Evolutionary conservation across 2,329 filamentous ascomycete species (phyloP).

Genomic region (Trichoderma sp.): DNA sequence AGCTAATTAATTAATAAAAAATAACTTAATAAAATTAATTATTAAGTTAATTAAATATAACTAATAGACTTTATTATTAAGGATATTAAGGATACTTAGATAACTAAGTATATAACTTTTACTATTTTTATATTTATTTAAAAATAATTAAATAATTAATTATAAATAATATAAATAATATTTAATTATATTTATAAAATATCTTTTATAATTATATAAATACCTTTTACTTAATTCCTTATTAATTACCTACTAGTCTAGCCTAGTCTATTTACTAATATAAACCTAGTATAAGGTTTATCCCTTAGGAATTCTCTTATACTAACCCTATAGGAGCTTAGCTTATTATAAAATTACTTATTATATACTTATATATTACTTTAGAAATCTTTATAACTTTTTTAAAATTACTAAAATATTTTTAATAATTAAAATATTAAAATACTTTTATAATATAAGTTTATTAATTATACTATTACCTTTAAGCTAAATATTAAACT

Average conservation of each 20-base stretch:
- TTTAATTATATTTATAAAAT: background rate
- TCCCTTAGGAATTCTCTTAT: too few relatives aligned
- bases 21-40: background rate
- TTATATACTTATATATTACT: too few relatives aligned
- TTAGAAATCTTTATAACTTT: too few relatives aligned
- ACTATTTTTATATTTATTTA: background rate
- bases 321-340: too few relatives aligned
- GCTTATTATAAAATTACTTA: too few relatives aligned
- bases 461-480: too few relatives aligned
- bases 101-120: background rate
- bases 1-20: background rate
- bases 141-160: background rate
- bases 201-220: background rate
- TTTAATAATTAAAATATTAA: too few relatives aligned
- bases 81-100: background rate
- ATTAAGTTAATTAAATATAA: too few relatives aligned
- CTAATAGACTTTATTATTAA: background rate
- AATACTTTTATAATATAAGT: too few relatives aligned
- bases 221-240: background rate
- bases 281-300: too few relatives aligned
- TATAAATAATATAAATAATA: background rate
- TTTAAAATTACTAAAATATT: too few relatives aligned
- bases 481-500: too few relatives aligned
- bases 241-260: background rate
- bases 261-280: background rate